Evolutionary conservation across 352 stramenopile genomes (phyloP).

Genomic region (Thalassiosira ordinaria): DNA sequence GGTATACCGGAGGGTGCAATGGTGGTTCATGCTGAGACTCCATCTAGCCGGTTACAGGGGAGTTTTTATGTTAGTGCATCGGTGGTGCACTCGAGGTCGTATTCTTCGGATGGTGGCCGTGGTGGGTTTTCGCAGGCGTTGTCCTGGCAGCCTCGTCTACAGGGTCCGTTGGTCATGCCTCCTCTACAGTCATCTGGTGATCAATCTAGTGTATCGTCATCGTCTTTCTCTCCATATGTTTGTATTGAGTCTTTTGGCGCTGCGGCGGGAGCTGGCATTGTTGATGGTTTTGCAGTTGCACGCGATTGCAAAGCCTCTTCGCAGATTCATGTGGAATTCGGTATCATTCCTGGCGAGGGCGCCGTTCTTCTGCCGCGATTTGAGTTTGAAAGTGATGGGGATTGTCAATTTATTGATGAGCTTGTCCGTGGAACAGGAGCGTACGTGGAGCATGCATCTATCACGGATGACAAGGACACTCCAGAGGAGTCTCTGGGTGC

Average conservation of each 20-base stretch:
- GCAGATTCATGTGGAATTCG: constrained; percentile 42
- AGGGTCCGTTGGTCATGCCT: constrained; percentile 37
- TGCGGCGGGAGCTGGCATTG: constrained; percentile 23
- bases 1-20: constrained; percentile 16
- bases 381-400: constrained; percentile 63
- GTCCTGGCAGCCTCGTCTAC: constrained; percentile 33
- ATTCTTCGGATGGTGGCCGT: background rate
- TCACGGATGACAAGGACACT: constrained; percentile 25
- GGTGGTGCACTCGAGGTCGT: constrained; percentile 29
- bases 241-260: constrained; percentile 54
- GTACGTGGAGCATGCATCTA: constrained; percentile 56
- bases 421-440: constrained; percentile 54
- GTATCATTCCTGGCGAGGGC: constrained; percentile 46
- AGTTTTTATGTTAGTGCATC: constrained; percentile 58
- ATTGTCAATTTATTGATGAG: constrained; percentile 63
- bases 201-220: background rate
- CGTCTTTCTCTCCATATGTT: constrained; percentile 2
- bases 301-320: background rate
- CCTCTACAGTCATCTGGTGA: background rate
- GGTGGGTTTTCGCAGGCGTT: constrained; percentile 26
- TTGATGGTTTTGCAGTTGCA: constrained; percentile 51
- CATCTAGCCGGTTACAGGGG: background rate
- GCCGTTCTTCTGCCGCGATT: constrained; percentile 69
- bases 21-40: background rate
- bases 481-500: too few relatives aligned